A percentile compares a stretch with the other conserved stretches of the same genome.
Evolutionary conservation across 176 grass and related monocot genomes (phyloP).

Genomic region (Secale cereale): DNA sequence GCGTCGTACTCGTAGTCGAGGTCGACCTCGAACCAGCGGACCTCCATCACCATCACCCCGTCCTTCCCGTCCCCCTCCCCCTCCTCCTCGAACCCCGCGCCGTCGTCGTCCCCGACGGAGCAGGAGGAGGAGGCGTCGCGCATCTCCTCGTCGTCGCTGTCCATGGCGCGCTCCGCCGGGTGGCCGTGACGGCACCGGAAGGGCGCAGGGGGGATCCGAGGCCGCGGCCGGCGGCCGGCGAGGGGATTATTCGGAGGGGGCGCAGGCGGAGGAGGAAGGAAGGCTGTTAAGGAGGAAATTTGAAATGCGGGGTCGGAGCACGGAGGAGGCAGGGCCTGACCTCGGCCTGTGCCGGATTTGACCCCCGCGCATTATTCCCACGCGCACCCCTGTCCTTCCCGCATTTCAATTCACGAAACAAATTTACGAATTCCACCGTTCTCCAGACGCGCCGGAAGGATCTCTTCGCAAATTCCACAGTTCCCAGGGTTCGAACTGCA

Average conservation of each 20-base stretch:
- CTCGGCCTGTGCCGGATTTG: constrained; percentile 38
- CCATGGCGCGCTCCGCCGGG: neutral
- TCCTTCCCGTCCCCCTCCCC: neutral
- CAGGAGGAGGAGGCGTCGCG: constrained; percentile 19
- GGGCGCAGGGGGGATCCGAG: neutral
- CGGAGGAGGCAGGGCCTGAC: neutral
- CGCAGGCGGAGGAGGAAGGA: constrained; percentile 4
- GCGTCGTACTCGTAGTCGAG: constrained; percentile 97
- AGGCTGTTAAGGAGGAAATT: constrained; percentile 50
- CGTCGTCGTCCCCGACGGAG: neutral
- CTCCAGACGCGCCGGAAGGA: too few species aligned
- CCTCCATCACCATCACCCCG: constrained; percentile 36
- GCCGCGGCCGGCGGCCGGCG: neutral
- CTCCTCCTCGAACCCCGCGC: neutral
- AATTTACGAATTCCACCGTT: too few species aligned
- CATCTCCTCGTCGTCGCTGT: constrained; percentile 47
- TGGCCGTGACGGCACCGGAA: neutral
- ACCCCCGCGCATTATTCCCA: neutral
- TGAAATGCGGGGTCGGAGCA: constrained; percentile 69
- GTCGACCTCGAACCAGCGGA: constrained; percentile 69
- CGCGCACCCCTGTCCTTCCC: fast-evolving
- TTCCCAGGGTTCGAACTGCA: neutral
- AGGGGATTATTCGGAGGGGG: neutral
- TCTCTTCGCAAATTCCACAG: too few species aligned
- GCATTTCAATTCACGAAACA: fast-evolving